These are phyloP conservation scores for Coccomyxa subellipsoidea DNA, from an alignment of 163 green algal species.

Conservation along the genomic window DNA sequence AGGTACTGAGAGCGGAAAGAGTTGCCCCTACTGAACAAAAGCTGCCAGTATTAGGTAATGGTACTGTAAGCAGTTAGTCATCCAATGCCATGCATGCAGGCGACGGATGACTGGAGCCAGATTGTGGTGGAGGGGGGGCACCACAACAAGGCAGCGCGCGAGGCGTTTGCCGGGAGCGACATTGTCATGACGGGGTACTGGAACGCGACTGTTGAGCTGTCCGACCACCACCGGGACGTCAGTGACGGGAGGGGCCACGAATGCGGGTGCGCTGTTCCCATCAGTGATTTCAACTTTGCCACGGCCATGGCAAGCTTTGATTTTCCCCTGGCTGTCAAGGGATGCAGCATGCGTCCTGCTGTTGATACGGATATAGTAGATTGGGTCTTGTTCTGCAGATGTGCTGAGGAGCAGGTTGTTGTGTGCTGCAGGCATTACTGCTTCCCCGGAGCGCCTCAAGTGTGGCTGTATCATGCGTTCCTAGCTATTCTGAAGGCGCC, in stretches of 20 bases:
- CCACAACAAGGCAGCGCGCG: background rate
- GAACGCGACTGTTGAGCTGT: constrained; percentile 2
- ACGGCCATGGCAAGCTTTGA: no score
- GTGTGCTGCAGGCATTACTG: background rate
- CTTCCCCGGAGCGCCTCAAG: background rate
- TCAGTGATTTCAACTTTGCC: background rate
- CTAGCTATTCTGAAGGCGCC: background rate
- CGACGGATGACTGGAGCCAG: background rate
- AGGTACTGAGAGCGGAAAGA: no score
- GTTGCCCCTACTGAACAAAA: no score
- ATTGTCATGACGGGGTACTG: background rate
- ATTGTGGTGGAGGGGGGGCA: background rate
- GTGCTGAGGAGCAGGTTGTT: background rate
- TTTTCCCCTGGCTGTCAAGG: no score
- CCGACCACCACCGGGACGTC: background rate
- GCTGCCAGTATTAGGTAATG: no score
- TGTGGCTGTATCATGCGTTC: background rate
- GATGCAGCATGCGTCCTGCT: no score
- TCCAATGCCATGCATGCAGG: no score
- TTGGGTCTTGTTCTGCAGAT: no score
- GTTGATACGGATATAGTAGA: no score
- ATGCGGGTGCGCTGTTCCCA: background rate
- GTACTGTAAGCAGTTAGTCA: no score
- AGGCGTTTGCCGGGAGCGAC: background rate
- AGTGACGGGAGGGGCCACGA: constrained; percentile 1